Conservation (phyloP, 2,329 filamentous ascomycete species). For the Fusarium globosum region DNA sequence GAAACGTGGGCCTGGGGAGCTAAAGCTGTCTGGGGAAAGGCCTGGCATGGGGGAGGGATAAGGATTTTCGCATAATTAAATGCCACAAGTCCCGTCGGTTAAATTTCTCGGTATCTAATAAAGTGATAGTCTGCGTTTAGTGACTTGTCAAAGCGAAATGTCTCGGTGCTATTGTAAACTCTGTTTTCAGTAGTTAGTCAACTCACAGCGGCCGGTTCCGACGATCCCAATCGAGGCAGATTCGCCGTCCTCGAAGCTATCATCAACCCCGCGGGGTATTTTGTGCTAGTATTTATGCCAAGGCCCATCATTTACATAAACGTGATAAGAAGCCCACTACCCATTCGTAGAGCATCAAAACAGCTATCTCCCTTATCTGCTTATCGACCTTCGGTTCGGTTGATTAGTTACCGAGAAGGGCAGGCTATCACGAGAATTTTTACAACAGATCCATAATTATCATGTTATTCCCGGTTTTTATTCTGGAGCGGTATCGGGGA, state of each 20-base stretch:
- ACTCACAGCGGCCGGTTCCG: background rate
- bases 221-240: background rate
- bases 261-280: background rate
- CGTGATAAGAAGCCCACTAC: background rate
- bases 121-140: background rate
- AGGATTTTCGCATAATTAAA: background rate
- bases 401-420: background rate
- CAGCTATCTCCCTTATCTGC: background rate
- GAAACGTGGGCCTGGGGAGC: background rate
- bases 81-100: background rate
- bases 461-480: conserved; percentile 3
- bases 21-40: background rate
- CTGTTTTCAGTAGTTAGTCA: background rate
- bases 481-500: conserved; percentile 1
- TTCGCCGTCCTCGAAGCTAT: background rate
- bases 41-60: background rate
- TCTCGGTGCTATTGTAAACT: background rate
- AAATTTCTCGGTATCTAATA: background rate
- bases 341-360: background rate
- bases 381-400: background rate
- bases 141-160: background rate
- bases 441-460: background rate
- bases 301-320: background rate
- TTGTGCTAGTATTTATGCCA: background rate
- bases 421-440: conserved; percentile 7